These are phyloP conservation scores for Fallopia convolvulus DNA, from an alignment of 148 eudicot species.

Conservation along the genomic window DNA sequence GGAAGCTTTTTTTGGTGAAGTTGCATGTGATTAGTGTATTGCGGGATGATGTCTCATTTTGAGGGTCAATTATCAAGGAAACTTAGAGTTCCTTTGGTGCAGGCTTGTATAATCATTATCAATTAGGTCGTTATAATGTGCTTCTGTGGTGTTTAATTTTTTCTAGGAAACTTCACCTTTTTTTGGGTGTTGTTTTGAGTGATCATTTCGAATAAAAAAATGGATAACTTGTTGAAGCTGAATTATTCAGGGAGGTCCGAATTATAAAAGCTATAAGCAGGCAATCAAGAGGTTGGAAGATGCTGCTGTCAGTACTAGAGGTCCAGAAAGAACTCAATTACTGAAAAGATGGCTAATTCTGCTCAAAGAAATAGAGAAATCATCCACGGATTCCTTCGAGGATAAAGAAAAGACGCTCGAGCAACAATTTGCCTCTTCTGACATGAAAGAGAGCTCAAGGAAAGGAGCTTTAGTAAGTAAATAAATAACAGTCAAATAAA, in stretches of 20 bases:
- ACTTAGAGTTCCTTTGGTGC: background rate
- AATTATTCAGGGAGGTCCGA: slow-evolving; percentile 53
- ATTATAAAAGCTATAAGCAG: slow-evolving; percentile 67
- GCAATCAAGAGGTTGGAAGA: slow-evolving; percentile 91
- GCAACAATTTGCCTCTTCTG: slow-evolving; percentile 48
- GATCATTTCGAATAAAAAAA: background rate
- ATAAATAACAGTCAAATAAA: background rate
- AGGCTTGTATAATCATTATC: no score
- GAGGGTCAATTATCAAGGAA: background rate
- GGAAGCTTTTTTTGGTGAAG: background rate
- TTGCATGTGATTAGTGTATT: background rate
- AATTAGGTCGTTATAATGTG: background rate
- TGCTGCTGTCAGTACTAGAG: slow-evolving; percentile 76
- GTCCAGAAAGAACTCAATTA: slow-evolving; percentile 70
- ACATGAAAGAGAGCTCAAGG: slow-evolving; percentile 45
- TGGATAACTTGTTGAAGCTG: background rate
- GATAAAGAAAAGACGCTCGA: slow-evolving; percentile 43
- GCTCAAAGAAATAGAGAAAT: slow-evolving; percentile 65
- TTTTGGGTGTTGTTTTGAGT: slow-evolving; percentile 2
- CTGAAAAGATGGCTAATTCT: slow-evolving; percentile 71
- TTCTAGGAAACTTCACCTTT: background rate
- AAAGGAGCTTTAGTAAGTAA: slow-evolving; percentile 64
- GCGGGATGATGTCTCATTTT: background rate
- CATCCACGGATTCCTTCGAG: slow-evolving; percentile 35
- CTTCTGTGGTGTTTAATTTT: background rate